Base-by-base conservation (phyloP, 2,329 filamentous ascomycete species). In the Fonsecaea multimorphosa region DNA sequence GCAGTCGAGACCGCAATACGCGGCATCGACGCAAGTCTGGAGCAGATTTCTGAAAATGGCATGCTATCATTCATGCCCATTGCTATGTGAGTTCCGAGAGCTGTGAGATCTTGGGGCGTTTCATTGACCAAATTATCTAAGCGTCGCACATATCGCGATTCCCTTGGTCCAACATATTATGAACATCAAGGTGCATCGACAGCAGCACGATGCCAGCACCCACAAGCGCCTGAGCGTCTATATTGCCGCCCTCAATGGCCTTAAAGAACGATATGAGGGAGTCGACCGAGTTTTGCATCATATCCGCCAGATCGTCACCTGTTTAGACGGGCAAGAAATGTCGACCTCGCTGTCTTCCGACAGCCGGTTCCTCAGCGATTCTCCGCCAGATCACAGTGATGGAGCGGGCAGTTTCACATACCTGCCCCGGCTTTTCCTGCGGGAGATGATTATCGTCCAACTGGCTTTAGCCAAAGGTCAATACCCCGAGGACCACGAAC, bases 31-130 rank as follows among this genome's bases (percentile, higher is more conserved):
- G n/a, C 38, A 22, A 44, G 38, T 19, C 9, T 44, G n/a, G n/a
- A 44, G 38, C 38, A 22, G 11, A 44, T 44, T 11, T 1, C 38
- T 22, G 38, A 44, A 5, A 16, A 44, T 19, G 16, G n/a, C 4
- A 44, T 44, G 38, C 38, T 44, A 22, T 44, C 38, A 44, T 44
- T 44, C 38, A 44, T 44, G 38, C 38, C 38, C 16, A 44, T 44
- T 44, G 16, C 38, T 22, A 44, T 44, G 38, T 44, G 16, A 44
- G 38, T 44, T 9, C 16, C 11, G 38, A 19, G 16, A 2, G 1
- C 1, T 19, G 38, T 5, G 38, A 44, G n/a, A 44, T 6, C 5
- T 22, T 19, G 2, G n/a, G n/a, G 9, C n/a, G n/a, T n/a, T 19
- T 8, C 1, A 11, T 11, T 44, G 7, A 44, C 9, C 7, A 19